phyloP scores from a whole-genome alignment of 805 yeast species.

The Candida sakaeoensis region DNA sequence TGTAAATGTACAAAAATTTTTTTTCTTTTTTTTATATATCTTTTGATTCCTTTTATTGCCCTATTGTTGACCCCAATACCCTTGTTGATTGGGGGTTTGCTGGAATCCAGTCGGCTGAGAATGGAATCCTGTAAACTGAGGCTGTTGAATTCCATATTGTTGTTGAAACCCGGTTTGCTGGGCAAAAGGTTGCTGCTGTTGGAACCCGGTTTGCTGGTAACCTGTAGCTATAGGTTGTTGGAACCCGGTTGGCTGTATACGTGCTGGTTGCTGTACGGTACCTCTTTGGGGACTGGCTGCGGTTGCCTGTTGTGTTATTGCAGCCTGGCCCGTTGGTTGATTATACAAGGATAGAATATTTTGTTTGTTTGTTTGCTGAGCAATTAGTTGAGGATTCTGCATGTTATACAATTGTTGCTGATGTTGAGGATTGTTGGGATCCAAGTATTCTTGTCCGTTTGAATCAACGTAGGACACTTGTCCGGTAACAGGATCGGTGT shows the following conservation, averaged over 20 bases:
- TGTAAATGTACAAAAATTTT: not conserved
- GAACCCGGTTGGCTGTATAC: slow-evolving; percentile 8
- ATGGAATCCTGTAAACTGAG: slow-evolving; percentile 8
- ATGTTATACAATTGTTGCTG: slow-evolving; percentile 36
- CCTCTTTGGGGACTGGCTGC: too few species aligned
- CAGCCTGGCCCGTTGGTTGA: slow-evolving; percentile 27
- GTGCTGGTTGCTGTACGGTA: too few species aligned
- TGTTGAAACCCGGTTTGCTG: slow-evolving; percentile 11
- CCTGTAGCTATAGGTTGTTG: slow-evolving; percentile 11
- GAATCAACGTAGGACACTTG: slow-evolving; percentile 63
- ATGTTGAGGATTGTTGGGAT: slow-evolving; percentile 44
- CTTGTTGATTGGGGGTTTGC: slow-evolving; percentile 10
- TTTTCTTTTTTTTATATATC: not conserved
- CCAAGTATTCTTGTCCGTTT: slow-evolving; percentile 60
- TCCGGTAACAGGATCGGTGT: slow-evolving; percentile 70
- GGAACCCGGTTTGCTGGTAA: slow-evolving; percentile 6
- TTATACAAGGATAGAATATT: slow-evolving; percentile 39
- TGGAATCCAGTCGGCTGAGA: slow-evolving; percentile 5
- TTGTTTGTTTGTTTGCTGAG: slow-evolving; percentile 37
- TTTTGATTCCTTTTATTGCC: not conserved
- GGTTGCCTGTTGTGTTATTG: slow-evolving; percentile 11
- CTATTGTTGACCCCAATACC: slow-evolving; percentile 9
- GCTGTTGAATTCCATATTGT: slow-evolving; percentile 6
- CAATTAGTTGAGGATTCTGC: slow-evolving; percentile 30
- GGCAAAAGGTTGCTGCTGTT: slow-evolving; percentile 11